Evolutionary conservation across 257 asterid species (phyloP), one percentile per base, ranked within the genome.

Genomic region (Solanum etuberosum): DNA sequence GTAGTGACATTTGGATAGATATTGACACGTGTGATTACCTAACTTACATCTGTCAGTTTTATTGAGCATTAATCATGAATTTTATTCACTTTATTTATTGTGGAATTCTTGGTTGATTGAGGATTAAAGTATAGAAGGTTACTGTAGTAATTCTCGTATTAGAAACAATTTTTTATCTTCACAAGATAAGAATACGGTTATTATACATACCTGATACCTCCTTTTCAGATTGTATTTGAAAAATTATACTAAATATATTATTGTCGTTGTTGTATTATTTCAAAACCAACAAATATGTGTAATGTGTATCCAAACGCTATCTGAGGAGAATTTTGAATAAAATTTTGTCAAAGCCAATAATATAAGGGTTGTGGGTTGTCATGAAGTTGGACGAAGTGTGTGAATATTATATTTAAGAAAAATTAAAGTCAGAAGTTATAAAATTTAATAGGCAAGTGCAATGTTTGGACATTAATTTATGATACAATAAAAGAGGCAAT

Each of bases 141-240:
- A n/a, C n/a, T n/a, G n/a, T n/a, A n/a, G n/a, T n/a, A n/a, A n/a
- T n/a, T n/a, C n/a, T n/a, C 9, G 3, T 16, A 51, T 16, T 51
- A 51, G 4, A 51, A 51, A 51, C 0, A 1, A 51, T 16, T 6
- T 2, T 51, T 2, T 51, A 51, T 48, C 0, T 48, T 48, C 15
- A 15, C 0, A 5, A 48, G 8, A 6, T 48, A 51, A 18, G n/a
- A 18, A 51, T 51, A 51, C 16, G 0, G 4, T 3, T 18, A 51
- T 51, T 51, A 51, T 0, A 51, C 1, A 51, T 2, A n/a, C n/a
- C n/a, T n/a, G n/a, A n/a, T n/a, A n/a, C 0, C 0, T 16, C 0
- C 16, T 51, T 51, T 1, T 51, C 21, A 51, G 0, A 2, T 51
- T 18, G 0, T 51, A 51, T 2, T 51, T 51, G 0, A 16, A 18